These are phyloP conservation scores for Pythium utonaiense DNA, from an alignment of 352 stramenopile genomes.

Conservation along the genomic window DNA sequence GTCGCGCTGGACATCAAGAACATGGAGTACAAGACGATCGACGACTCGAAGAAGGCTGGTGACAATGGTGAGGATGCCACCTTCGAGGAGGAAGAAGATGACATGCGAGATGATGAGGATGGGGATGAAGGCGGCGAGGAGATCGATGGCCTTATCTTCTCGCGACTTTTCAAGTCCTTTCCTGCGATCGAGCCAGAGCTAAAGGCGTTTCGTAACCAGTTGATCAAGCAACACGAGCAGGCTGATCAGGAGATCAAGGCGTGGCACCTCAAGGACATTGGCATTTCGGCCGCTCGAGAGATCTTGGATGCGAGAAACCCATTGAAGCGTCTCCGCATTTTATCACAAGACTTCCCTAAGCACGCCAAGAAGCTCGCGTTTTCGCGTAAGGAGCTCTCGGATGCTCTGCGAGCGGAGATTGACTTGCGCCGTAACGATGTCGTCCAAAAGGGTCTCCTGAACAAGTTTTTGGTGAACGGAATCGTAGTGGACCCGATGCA, in stretches of 20 bases:
- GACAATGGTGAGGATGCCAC: slow-evolving; percentile 22
- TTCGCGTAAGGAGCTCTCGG: slow-evolving; percentile 47
- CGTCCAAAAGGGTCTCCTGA: slow-evolving; percentile 32
- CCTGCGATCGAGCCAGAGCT: slow-evolving; percentile 40
- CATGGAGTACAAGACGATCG: slow-evolving; percentile 96
- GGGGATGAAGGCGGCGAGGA: slow-evolving; percentile 52
- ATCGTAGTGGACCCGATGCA: slow-evolving; percentile 75
- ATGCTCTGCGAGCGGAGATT: slow-evolving; percentile 46
- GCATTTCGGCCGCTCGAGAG: slow-evolving; percentile 68
- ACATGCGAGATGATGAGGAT: slow-evolving; percentile 30
- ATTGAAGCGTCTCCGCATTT: slow-evolving; percentile 66
- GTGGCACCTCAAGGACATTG: slow-evolving; percentile 89
- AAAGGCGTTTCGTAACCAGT: slow-evolving; percentile 47
- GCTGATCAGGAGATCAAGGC: slow-evolving; percentile 52
- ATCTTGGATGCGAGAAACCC: slow-evolving; percentile 75
- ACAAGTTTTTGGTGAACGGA: slow-evolving; percentile 88
- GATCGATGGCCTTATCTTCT: slow-evolving; percentile 63
- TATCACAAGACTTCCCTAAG: slow-evolving; percentile 90
- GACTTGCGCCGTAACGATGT: slow-evolving; percentile 33
- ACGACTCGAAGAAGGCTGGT: slow-evolving; percentile 79
- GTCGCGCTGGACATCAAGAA: slow-evolving; percentile 95
- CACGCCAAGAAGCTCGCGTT: slow-evolving; percentile 75
- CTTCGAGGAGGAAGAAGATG: slow-evolving; percentile 29
- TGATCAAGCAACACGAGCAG: slow-evolving; percentile 47
- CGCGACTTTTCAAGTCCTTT: slow-evolving; percentile 42